Base-by-base conservation (phyloP, 1,284 basidiomycete genomes). In the Bondarzewia mesenterica region DNA sequence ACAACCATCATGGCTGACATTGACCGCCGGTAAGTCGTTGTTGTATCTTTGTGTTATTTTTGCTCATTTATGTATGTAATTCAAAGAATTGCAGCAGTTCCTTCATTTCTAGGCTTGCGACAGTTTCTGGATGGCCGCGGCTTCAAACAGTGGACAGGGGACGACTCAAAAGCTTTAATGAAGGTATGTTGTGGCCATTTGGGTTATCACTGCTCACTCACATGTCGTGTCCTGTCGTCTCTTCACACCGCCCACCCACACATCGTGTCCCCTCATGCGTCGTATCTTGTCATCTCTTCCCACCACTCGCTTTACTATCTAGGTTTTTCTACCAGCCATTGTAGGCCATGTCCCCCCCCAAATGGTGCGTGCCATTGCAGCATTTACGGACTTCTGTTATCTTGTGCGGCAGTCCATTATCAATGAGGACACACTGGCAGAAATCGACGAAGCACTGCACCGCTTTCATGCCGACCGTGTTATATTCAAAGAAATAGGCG, bases 1-100 rank as follows among this genome's bases (percentile, higher is more conserved):
- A 12, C 48, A 4, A 40, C 49, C 21, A 64, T 62, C 7, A 42
- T 67, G 4, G 54, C 53, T 14, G 63, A 69, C 25, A 64, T 70
- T 47, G 49, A 50, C 22, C 20, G 4, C 4, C n/a, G 3, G 38
- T 39, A 16, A 5, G 48, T 23, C 46, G 7, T n/a, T n/a, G n/a
- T n/a, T n/a, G n/a, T n/a, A n/a, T n/a, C n/a, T 3, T 16, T 22
- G 2, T 26, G 3, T 2, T 42, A 4, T 12, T 5, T 7, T 12
- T 1, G 2, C 25, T 16, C 41, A n/a, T 26, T 2, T 42, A 2
- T n/a, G 7, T 8, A 5, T n/a, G n/a, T n/a, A n/a, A n/a, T n/a
- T 4, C 18, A 8, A 2, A 57, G 47, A 44, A 48, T 54, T 42
- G 43, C 47, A 6, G 52, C 48, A 12, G 44, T 39, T 5, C 52